These are phyloP conservation scores for Globisporangium splendens DNA, from an alignment of 352 stramenopile genomes.

Conservation along the genomic window DNA sequence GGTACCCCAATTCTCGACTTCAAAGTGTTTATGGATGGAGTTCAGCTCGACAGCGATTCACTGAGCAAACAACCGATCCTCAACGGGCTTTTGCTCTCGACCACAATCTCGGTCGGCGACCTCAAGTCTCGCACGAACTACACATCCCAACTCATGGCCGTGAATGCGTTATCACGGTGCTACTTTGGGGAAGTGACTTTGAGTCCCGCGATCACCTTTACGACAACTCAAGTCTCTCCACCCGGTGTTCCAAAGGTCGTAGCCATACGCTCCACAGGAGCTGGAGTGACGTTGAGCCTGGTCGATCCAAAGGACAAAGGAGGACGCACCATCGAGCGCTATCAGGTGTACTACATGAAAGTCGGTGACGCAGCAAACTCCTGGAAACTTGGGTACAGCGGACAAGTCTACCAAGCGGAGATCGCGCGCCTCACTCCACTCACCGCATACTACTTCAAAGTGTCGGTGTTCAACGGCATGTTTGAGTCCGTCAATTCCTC, in stretches of 20 bases:
- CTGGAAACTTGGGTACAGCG: slow-evolving; percentile 39
- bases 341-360: slow-evolving; percentile 38
- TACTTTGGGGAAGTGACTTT: slow-evolving; percentile 26
- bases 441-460: slow-evolving; percentile 35
- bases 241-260: slow-evolving; percentile 27
- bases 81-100: slow-evolving; percentile 18
- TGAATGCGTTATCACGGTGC: slow-evolving; percentile 47
- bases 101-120: slow-evolving; percentile 23
- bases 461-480: slow-evolving; percentile 38
- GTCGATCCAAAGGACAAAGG: slow-evolving; percentile 47
- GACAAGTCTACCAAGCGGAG: slow-evolving; percentile 17
- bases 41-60: slow-evolving; percentile 11
- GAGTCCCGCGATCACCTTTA: slow-evolving; percentile 19
- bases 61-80: not conserved
- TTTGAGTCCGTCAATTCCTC: slow-evolving; percentile 48
- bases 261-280: slow-evolving; percentile 28
- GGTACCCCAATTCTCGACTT: slow-evolving; percentile 46
- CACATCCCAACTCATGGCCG: slow-evolving; percentile 24
- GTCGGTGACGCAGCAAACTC: slow-evolving; percentile 5
- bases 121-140: slow-evolving; percentile 28
- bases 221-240: slow-evolving; percentile 21
- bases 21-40: slow-evolving; percentile 32
- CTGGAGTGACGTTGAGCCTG: slow-evolving; percentile 42
- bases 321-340: slow-evolving; percentile 30
- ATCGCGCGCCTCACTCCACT: slow-evolving; percentile 26